Percentiles rank a stretch among this genome's conserved stretches.
These are phyloP conservation scores for Poa pratensis DNA, from an alignment of 176 grass and related monocot genomes.

Conservation along the genomic window DNA sequence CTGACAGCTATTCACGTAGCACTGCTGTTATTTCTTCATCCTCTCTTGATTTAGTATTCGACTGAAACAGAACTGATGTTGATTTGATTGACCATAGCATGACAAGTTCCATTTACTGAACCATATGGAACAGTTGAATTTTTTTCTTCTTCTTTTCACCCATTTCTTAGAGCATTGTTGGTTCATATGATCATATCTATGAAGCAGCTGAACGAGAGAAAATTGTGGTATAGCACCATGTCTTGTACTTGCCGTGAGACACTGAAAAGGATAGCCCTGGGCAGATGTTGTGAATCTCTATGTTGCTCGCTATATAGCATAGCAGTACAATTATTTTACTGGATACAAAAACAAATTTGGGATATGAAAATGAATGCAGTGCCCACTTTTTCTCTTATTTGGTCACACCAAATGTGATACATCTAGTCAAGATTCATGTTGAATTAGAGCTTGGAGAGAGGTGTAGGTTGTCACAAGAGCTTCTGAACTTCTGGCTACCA, in stretches of 20 bases:
- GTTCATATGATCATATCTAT: background rate
- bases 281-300: background rate
- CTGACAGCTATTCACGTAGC: background rate
- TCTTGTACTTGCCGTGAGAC: background rate
- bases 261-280: background rate
- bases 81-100: background rate
- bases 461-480: background rate
- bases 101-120: slow-evolving; percentile 2
- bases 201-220: background rate
- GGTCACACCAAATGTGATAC: background rate
- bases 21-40: background rate
- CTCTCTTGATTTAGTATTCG: background rate
- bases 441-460: background rate
- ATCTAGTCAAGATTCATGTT: no score
- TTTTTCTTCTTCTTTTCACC: no score
- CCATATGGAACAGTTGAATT: background rate
- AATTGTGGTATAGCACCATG: background rate
- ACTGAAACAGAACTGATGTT: background rate
- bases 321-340: background rate
- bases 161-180: no score
- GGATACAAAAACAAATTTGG: background rate
- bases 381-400: background rate
- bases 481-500: background rate
- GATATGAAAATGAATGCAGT: background rate
- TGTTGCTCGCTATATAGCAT: background rate